Evolutionary conservation across 306 rosid species (phyloP).

Genomic region (Medicago truncatula): DNA sequence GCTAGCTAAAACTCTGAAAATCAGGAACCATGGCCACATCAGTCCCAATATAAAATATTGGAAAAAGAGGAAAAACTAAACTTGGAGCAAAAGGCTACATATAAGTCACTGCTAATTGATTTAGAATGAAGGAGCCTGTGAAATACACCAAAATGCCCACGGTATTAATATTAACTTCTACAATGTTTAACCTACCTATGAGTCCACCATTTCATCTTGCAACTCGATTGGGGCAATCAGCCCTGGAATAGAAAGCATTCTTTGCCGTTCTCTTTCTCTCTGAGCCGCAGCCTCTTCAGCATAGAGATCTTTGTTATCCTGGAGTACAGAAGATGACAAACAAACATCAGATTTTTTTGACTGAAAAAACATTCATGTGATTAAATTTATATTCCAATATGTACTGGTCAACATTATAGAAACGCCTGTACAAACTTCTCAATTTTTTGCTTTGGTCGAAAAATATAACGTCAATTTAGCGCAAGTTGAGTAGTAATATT

Average conservation of each 20-base stretch:
- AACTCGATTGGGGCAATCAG: constrained; percentile 96
- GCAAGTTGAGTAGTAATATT: constrained; percentile 16
- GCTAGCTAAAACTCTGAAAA: constrained; percentile 54
- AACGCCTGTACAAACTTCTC: not conserved
- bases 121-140: constrained; percentile 49
- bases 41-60: constrained; percentile 57
- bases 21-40: constrained; percentile 53
- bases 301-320: constrained; percentile 97
- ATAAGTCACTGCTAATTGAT: constrained; percentile 49
- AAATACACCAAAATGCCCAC: constrained; percentile 51
- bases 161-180: constrained; percentile 46
- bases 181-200: constrained; percentile 52
- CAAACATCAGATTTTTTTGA: not conserved
- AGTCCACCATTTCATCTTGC: constrained; percentile 97
- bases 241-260: constrained; percentile 97
- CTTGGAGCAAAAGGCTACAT: constrained; percentile 49
- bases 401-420: constrained; percentile 3
- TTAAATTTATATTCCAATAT: constrained; percentile 7
- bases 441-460: not conserved
- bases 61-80: constrained; percentile 56
- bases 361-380: not conserved
- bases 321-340: constrained; percentile 36
- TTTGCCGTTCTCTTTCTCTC: constrained; percentile 91
- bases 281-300: constrained; percentile 99
- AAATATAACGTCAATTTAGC: not conserved